Evolutionary conservation across 345 rosid species (phyloP), one percentile per base, ranked within the genome.

Genomic region (Hirschfeldia incana): DNA sequence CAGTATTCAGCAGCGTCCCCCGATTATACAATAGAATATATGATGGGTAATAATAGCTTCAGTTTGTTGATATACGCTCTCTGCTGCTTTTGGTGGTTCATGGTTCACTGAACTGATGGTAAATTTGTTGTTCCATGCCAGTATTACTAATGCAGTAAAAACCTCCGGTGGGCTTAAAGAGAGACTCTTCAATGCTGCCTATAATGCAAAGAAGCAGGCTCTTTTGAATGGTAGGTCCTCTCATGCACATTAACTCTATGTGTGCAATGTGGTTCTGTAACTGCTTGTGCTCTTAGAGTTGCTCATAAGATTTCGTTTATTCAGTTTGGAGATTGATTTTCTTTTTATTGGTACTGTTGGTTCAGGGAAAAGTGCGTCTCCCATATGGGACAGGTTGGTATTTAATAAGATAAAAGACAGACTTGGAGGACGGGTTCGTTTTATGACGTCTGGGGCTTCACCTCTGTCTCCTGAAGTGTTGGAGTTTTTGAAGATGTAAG

Each of bases 381-480:
- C 99, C 60, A 88, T 95, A 83, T 95, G 98, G 99, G 99, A 93
- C 82, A 88, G 92, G 83, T 80, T 95, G 90, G 99, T 95, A 66
- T 95, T 95, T 87, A 91, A 95, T 86, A 93, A 95, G 84, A 90
- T 95, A 79, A 90, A 76, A 75, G 96, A 84, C 60, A 95, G 83
- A 81, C 98, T 95, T 55, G 99, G 99, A 72, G 99, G 99, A 64
- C 89, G 92, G 71, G 93, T 95, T 53, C 97, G 97, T n/a, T 72
- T 90, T 69, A 80, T 95, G 79, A 73, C 76, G 11, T 95, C 97
- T 42, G 99, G 98, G 53, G 99, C 99, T 83, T 91, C 99, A 76
- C 99, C 99, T 30, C 81, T 95, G 85, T 93, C 99, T 83, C 93
- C 99, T 76, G 98, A 93, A 83, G 98, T 95, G 75, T 32, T 91